A percentile compares a stretch with the other conserved stretches of the same genome.
Conservation (phyloP, 176 grass and related monocot genomes). For the Triticum monococcum region DNA sequence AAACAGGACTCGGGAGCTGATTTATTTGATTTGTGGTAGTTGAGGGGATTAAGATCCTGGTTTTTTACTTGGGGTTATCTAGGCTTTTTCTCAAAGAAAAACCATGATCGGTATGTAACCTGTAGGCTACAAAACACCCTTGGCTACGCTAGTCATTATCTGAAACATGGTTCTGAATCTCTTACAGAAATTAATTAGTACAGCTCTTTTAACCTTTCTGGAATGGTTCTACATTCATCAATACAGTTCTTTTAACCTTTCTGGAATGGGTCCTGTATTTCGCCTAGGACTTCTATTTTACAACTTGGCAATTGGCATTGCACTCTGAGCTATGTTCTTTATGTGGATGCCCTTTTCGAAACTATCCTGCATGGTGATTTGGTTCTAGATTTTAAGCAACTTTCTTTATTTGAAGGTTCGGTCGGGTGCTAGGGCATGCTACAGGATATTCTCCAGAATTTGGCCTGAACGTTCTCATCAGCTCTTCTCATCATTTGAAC, state of each 20-base stretch:
- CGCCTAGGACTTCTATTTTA: not conserved
- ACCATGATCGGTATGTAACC: too few relatives aligned
- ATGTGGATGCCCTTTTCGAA: not conserved
- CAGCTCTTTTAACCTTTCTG: not conserved
- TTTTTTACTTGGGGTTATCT: too few relatives aligned
- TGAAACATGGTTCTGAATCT: not conserved
- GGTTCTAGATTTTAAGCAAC: not conserved
- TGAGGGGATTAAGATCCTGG: too few relatives aligned
- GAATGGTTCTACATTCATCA: not conserved
- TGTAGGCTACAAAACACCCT: too few relatives aligned
- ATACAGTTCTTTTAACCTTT: not conserved
- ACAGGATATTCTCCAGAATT: slow-evolving; percentile 75
- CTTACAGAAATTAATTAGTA: not conserved
- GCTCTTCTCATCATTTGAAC: slow-evolving; percentile 87
- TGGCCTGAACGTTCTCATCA: slow-evolving; percentile 76
- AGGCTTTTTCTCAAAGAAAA: too few relatives aligned
- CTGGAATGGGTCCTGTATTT: not conserved
- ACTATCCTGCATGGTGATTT: not conserved
- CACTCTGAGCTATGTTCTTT: not conserved
- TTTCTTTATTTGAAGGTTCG: slow-evolving; percentile 59
- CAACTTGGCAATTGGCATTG: not conserved
- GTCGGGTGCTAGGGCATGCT: slow-evolving; percentile 80
- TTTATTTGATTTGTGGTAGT: too few relatives aligned
- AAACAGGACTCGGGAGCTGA: too few relatives aligned
- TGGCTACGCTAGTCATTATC: too few relatives aligned